Percentiles rank a stretch among this genome's conserved stretches.
Evolutionary conservation across 805 yeast genomes (phyloP).

Genomic region (Suhomyces kilbournensis): DNA sequence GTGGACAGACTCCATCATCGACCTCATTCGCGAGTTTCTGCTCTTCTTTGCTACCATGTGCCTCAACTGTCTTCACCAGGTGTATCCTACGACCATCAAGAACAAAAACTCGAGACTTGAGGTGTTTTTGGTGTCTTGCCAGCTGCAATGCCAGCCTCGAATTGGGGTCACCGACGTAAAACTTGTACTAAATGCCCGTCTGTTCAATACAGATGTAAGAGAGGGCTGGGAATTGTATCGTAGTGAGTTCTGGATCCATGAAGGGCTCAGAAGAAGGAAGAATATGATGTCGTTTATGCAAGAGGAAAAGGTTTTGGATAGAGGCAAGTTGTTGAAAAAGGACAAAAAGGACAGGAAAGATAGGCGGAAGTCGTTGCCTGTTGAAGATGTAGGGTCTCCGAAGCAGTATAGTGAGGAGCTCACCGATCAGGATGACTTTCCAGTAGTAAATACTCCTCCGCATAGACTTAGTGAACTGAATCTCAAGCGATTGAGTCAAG

Average conservation of each 20-base stretch:
- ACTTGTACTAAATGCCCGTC: conserved; percentile 74
- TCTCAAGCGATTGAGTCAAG: conserved; percentile 11
- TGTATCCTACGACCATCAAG: conserved; percentile 30
- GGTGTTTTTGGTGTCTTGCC: conserved; percentile 37
- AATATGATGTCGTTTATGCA: conserved; percentile 29
- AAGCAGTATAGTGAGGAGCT: neutral
- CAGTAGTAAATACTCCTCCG: conserved; percentile 3
- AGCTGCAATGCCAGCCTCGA: conserved; percentile 53
- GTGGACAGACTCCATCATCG: conserved; percentile 30
- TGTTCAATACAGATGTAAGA: conserved; percentile 76
- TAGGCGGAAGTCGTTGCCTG: neutral
- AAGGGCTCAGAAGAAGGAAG: conserved; percentile 60
- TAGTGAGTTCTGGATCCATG: conserved; percentile 89
- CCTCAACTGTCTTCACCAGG: conserved; percentile 30
- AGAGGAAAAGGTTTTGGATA: conserved; percentile 16
- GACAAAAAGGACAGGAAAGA: conserved; percentile 42
- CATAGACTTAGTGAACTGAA: conserved; percentile 19
- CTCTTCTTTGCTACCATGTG: conserved; percentile 28
- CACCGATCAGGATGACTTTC: neutral
- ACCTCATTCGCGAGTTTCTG: conserved; percentile 35
- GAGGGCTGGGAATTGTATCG: conserved; percentile 95
- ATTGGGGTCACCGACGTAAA: conserved; percentile 76
- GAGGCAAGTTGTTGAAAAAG: conserved; percentile 28
- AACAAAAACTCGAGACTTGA: conserved; percentile 34
- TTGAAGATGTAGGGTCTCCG: neutral